These are phyloP conservation scores for Ophiostoma triangulosporum DNA, from an alignment of 2,329 filamentous ascomycete species.

Conservation along the genomic window DNA sequence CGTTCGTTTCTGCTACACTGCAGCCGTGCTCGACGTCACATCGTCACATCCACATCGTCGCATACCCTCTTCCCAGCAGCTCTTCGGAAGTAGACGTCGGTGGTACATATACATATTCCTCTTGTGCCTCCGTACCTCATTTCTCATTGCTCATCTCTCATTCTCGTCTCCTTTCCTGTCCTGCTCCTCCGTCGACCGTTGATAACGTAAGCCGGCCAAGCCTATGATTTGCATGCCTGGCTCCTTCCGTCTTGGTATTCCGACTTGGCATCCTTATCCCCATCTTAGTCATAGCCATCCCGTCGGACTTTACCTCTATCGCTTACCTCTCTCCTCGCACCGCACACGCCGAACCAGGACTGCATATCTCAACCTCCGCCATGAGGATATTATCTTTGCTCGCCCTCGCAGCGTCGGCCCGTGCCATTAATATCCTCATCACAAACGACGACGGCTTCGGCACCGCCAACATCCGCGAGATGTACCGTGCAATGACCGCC, in stretches of 20 bases:
- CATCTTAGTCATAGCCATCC: not conserved
- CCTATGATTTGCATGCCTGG: not conserved
- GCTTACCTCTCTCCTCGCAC: not conserved
- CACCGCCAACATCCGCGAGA: constrained; percentile 26
- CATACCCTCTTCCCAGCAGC: too few relatives aligned
- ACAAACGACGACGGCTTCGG: constrained; percentile 28
- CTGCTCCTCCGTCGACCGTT: not conserved
- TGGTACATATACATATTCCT: too few relatives aligned
- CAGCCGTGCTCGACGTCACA: too few relatives aligned
- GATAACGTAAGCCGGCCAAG: not conserved
- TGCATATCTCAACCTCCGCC: not conserved
- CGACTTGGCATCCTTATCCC: not conserved
- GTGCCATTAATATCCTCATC: not conserved
- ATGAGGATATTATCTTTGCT: not conserved
- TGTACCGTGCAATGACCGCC: constrained; percentile 32
- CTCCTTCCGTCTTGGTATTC: not conserved
- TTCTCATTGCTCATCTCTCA: too few relatives aligned
- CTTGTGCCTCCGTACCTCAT: too few relatives aligned
- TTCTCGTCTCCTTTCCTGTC: not conserved
- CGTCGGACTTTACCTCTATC: not conserved
- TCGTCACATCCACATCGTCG: too few relatives aligned
- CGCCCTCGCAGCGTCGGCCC: not conserved
- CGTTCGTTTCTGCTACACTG: too few relatives aligned
- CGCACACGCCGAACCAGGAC: not conserved
- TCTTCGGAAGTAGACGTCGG: too few relatives aligned